Percentiles rank a stretch among this genome's conserved stretches.
Conservation (phyloP, 2,329 filamentous ascomycete genomes). For the Sordariomycetes sp. region DNA sequence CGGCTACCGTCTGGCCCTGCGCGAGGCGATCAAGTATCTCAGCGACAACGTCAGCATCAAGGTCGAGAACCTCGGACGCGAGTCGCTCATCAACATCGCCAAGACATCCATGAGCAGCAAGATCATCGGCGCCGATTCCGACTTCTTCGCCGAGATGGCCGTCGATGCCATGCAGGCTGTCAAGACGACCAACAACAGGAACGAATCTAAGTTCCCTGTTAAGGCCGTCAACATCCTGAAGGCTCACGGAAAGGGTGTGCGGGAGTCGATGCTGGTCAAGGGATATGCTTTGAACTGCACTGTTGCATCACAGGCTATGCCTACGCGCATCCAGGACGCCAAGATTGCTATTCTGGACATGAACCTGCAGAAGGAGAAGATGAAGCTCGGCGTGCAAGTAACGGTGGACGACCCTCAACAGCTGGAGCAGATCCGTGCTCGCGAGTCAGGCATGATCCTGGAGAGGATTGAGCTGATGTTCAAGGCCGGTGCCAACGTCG, state of each 20-base stretch:
- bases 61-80: slow-evolving; percentile 82
- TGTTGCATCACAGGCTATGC: slow-evolving; percentile 96
- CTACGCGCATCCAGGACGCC: slow-evolving; percentile 80
- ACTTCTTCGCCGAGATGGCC: slow-evolving; percentile 96
- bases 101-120: slow-evolving; percentile 99
- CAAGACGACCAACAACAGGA: slow-evolving; percentile 83
- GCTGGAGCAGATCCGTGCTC: slow-evolving; percentile 90
- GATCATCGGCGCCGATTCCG: slow-evolving; percentile 90
- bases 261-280: slow-evolving; percentile 85
- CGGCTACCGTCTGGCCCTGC: slow-evolving; percentile 87
- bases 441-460: slow-evolving; percentile 86
- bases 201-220: slow-evolving; percentile 92
- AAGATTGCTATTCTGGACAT: slow-evolving; percentile 97
- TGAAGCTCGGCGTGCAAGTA: slow-evolving; percentile 98
- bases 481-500: slow-evolving; percentile 91
- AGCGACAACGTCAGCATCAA: slow-evolving; percentile 96
- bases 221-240: slow-evolving; percentile 99
- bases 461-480: slow-evolving; percentile 96
- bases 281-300: slow-evolving; percentile 98
- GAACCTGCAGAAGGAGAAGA: slow-evolving; percentile 97
- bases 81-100: slow-evolving; percentile 87
- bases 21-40: slow-evolving; percentile 98
- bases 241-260: slow-evolving; percentile 87
- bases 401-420: slow-evolving; percentile 96
- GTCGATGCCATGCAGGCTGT: slow-evolving; percentile 95